Evolutionary conservation across 2,329 filamentous ascomycete genomes (phyloP).

Genomic region (Penicillium digitatum): DNA sequence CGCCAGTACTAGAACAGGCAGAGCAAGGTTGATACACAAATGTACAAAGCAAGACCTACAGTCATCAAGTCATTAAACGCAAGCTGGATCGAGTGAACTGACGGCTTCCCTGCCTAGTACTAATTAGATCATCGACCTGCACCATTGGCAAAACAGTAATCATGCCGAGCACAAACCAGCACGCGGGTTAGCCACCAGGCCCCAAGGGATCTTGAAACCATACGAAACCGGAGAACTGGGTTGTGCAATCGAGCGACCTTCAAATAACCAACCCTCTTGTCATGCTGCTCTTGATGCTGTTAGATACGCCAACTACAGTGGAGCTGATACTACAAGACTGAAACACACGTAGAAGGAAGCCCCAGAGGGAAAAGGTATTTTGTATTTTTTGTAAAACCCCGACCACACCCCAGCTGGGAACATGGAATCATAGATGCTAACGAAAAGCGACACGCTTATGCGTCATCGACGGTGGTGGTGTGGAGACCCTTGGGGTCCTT

Average conservation of each 20-base stretch:
- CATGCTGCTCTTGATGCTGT: neutral
- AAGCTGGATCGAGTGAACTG: neutral
- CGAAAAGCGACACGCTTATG: slow-evolving; percentile 39
- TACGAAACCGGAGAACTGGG: neutral
- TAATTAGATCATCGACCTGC: neutral
- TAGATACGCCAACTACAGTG: neutral
- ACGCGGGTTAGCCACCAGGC: neutral
- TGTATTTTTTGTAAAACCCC: slow-evolving; percentile 27
- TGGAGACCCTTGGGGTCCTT: slow-evolving; percentile 98
- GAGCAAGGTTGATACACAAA: neutral
- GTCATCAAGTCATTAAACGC: neutral
- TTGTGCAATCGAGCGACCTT: neutral
- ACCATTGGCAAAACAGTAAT: neutral
- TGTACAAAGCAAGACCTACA: too few relatives aligned
- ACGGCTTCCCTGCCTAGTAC: neutral
- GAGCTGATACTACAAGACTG: neutral
- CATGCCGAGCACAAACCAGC: neutral
- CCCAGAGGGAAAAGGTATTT: slow-evolving; percentile 23
- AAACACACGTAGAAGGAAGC: neutral
- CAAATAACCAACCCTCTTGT: too few relatives aligned
- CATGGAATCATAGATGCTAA: slow-evolving; percentile 27
- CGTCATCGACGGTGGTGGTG: slow-evolving; percentile 77
- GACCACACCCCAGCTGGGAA: slow-evolving; percentile 25
- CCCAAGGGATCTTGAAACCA: neutral
- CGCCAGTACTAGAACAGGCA: neutral